Conservation (phyloP, 1,139 yeast species). For the Trichomonascaceae sp. region DNA sequence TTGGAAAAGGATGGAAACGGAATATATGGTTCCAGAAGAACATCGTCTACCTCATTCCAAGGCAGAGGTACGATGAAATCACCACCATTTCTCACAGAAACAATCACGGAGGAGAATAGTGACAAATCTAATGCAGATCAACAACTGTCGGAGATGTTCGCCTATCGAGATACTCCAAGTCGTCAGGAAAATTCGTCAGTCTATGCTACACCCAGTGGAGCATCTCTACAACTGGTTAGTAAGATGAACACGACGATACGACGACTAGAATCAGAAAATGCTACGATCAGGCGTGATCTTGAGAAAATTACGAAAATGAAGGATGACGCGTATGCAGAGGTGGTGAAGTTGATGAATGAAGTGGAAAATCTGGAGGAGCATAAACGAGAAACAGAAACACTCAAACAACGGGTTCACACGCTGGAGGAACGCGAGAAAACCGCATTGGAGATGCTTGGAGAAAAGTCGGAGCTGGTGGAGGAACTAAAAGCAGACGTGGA, state of each 20-base stretch:
- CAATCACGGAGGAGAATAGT: conserved; percentile 7
- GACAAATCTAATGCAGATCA: background rate
- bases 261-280: conserved; percentile 70
- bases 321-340: conserved; percentile 60
- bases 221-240: conserved; percentile 58
- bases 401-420: conserved; percentile 38
- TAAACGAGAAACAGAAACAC: conserved; percentile 35
- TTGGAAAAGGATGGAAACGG: background rate
- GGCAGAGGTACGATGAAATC: background rate
- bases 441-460: conserved; percentile 75
- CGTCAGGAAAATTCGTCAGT: conserved; percentile 23
- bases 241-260: conserved; percentile 71
- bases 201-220: conserved; percentile 27
- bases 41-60: background rate
- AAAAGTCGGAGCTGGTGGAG: conserved; percentile 77
- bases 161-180: conserved; percentile 1
- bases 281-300: conserved; percentile 60
- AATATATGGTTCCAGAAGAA: background rate
- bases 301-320: conserved; percentile 50
- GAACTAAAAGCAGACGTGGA: conserved; percentile 83
- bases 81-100: background rate
- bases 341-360: conserved; percentile 52
- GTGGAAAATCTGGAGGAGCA: conserved; percentile 43
- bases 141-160: conserved; percentile 3
- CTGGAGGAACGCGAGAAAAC: conserved; percentile 41